Evolutionary conservation across 345 rosid species (phyloP).

Genomic region (Rubroshorea leprosula): DNA sequence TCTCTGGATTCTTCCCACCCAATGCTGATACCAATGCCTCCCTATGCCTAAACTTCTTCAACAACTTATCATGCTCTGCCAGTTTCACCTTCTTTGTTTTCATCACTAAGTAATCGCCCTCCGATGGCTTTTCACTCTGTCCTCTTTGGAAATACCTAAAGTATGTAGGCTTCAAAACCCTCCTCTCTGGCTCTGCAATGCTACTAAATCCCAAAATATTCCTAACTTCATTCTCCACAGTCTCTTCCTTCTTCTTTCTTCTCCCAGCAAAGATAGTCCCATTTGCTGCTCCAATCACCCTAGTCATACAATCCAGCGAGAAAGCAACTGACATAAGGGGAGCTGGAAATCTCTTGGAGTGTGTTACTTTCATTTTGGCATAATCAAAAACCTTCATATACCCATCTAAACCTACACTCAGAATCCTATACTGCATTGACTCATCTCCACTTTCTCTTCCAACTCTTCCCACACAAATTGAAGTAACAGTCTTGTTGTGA

Average conservation of each 20-base stretch:
- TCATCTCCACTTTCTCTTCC: conserved; percentile 38
- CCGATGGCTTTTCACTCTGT: conserved; percentile 66
- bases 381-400: conserved; percentile 91
- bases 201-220: conserved; percentile 34
- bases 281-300: conserved; percentile 70
- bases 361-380: conserved; percentile 65
- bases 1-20: conserved; percentile 56
- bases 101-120: conserved; percentile 60
- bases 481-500: conserved; percentile 86
- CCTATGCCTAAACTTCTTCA: conserved; percentile 86
- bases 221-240: conserved; percentile 23
- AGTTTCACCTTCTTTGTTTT: conserved; percentile 73
- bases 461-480: conserved; percentile 53
- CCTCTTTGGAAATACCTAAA: conserved; percentile 83
- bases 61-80: conserved; percentile 66
- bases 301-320: conserved; percentile 49
- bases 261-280: conserved; percentile 67
- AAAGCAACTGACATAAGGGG: conserved; percentile 67
- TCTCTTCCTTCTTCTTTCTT: conserved; percentile 54
- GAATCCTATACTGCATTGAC: conserved; percentile 44
- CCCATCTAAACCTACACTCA: conserved; percentile 86
- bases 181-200: conserved; percentile 35
- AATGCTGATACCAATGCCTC: conserved; percentile 70
- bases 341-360: conserved; percentile 87
- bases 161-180: conserved; percentile 46